A percentile compares a stretch with the other conserved stretches of the same genome.
Evolutionary conservation across 1,284 basidiomycete genomes (phyloP).

Genomic region (Sanghuangporus baumii): DNA sequence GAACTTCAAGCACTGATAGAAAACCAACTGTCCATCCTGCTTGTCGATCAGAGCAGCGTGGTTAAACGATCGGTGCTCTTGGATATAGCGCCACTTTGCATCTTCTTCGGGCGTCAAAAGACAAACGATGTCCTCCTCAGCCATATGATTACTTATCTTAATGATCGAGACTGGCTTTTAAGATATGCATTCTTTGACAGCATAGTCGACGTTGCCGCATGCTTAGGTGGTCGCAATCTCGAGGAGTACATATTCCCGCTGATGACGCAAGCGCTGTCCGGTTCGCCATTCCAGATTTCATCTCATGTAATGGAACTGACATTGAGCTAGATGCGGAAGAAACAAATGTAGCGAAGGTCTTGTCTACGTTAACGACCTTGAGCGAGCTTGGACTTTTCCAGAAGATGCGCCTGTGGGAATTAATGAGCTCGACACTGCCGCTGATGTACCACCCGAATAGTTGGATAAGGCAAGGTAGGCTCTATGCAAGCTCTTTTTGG

Average conservation of each 20-base stretch:
- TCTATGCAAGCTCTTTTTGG: not conserved
- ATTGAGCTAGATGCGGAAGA: constrained; percentile 81
- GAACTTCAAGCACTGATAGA: constrained; percentile 86
- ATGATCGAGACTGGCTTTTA: constrained; percentile 91
- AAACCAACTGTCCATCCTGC: constrained; percentile 77
- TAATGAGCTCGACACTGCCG: constrained; percentile 81
- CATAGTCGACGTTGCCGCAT: constrained; percentile 91
- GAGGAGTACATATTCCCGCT: constrained; percentile 91
- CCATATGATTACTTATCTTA: constrained; percentile 98
- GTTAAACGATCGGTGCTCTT: constrained; percentile 74
- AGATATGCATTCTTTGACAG: constrained; percentile 93
- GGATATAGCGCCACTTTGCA: constrained; percentile 83
- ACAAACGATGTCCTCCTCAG: constrained; percentile 94
- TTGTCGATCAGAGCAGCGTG: constrained; percentile 71
- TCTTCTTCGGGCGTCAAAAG: constrained; percentile 88
- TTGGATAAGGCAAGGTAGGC: constrained; percentile 89
- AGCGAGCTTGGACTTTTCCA: constrained; percentile 85
- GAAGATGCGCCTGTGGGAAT: constrained; percentile 91
- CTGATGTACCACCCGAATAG: constrained; percentile 94
- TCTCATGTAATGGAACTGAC: constrained; percentile 3
- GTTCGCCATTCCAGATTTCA: constrained; percentile 37
- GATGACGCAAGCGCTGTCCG: constrained; percentile 89
- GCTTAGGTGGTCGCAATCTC: constrained; percentile 80
- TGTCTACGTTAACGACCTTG: constrained; percentile 79
- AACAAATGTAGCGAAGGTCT: constrained; percentile 83